phyloP scores from a whole-genome alignment of 1,284 basidiomycete genomes.

The Sutorius eximius region DNA sequence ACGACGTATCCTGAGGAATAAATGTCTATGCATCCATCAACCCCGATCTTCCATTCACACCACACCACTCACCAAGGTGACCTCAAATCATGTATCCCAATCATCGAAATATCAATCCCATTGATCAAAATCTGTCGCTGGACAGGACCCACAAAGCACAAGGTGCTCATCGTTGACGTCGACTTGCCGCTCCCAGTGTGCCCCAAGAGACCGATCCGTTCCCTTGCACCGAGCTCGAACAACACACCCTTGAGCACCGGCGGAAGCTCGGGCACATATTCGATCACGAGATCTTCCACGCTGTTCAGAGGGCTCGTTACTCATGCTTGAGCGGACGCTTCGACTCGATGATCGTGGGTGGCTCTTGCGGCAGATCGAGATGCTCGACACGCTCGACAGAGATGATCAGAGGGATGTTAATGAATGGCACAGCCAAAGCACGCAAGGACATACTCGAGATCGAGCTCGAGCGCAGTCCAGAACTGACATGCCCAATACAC shows the following conservation, averaged over 20 bases:
- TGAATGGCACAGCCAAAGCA: constrained; percentile 35
- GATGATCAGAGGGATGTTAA: constrained; percentile 69
- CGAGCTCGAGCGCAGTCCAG: constrained; percentile 49
- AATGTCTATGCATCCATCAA: constrained; percentile 55
- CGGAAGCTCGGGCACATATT: constrained; percentile 84
- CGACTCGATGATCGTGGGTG: constrained; percentile 67
- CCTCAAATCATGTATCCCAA: constrained; percentile 84
- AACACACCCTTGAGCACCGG: constrained; percentile 78
- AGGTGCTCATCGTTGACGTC: constrained; percentile 80
- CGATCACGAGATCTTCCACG: constrained; percentile 75
- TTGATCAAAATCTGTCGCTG: constrained; percentile 81
- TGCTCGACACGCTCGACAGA: constrained; percentile 88
- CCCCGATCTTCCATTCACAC: neutral
- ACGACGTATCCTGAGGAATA: constrained; percentile 79
- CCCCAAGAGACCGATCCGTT: constrained; percentile 73
- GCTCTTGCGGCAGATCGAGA: constrained; percentile 83
- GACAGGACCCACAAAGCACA: constrained; percentile 87
- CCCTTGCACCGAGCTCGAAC: constrained; percentile 59
- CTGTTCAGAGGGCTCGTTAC: constrained; percentile 49
- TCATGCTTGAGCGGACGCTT: constrained; percentile 70
- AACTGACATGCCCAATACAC: constrained; percentile 74
- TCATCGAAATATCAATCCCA: constrained; percentile 85
- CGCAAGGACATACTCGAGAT: constrained; percentile 30
- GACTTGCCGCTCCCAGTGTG: constrained; percentile 79
- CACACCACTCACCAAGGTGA: constrained; percentile 55